Evolutionary conservation across 441 rosid species (phyloP).

Genomic region (Erodium chrysanthum): DNA sequence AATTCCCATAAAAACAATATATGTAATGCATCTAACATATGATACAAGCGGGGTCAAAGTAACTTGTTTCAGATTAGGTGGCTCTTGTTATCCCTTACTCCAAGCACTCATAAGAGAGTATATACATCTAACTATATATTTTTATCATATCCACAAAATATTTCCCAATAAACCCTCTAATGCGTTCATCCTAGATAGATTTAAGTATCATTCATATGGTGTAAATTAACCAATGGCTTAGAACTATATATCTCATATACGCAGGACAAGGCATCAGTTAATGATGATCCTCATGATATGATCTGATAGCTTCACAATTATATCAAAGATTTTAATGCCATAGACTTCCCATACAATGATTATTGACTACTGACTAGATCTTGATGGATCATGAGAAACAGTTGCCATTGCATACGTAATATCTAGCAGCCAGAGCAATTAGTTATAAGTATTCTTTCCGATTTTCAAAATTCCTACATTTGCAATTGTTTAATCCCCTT

Average conservation of each 20-base stretch:
- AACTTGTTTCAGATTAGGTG: background rate
- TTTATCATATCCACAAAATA: background rate
- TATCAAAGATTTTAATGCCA: background rate
- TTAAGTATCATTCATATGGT: background rate
- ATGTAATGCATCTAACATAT: background rate
- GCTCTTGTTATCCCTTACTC: background rate
- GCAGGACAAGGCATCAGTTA: background rate
- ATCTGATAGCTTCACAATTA: background rate
- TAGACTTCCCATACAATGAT: background rate
- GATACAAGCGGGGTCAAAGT: background rate
- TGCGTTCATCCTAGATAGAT: background rate
- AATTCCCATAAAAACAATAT: background rate
- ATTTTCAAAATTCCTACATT: background rate
- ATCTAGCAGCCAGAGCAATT: background rate
- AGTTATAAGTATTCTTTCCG: background rate
- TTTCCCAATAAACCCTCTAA: background rate
- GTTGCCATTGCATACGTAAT: background rate
- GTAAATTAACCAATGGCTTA: background rate
- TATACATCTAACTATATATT: background rate
- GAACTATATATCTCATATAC: background rate
- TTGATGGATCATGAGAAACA: background rate
- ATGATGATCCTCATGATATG: background rate
- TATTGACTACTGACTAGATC: background rate
- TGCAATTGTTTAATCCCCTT: background rate
- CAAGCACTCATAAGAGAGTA: no score